Percentiles rank a stretch among this genome's conserved stretches.
Conservation (phyloP, 768 basidiomycete genomes). For the Russula dissimulans region DNA sequence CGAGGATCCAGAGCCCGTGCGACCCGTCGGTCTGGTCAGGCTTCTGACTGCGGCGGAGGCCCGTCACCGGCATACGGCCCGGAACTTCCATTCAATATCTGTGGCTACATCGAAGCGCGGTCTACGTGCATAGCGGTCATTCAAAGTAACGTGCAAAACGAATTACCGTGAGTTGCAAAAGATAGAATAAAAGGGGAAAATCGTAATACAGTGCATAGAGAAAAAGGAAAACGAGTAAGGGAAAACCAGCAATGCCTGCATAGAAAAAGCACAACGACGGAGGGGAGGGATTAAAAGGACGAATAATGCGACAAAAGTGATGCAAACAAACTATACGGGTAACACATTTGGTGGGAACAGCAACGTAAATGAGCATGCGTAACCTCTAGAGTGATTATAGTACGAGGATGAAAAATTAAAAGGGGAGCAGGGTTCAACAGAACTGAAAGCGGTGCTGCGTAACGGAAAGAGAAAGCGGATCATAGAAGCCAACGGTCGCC, state of each 20-base stretch:
- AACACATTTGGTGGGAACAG: conserved; percentile 17
- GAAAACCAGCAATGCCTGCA: conserved; percentile 12
- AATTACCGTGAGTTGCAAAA: conserved; percentile 9
- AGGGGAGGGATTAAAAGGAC: conserved; percentile 4
- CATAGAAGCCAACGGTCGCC: conserved; percentile 13
- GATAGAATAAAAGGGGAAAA: not conserved
- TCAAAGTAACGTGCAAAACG: conserved; percentile 4
- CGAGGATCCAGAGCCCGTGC: too few relatives aligned
- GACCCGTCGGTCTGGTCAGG: too few relatives aligned
- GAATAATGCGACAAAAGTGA: conserved; percentile 15
- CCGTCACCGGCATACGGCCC: conserved; percentile 6
- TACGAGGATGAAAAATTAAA: conserved; percentile 8
- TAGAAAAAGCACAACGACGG: conserved; percentile 5
- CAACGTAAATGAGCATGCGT: conserved; percentile 12
- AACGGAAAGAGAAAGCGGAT: conserved; percentile 1
- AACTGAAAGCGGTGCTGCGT: conserved; percentile 3
- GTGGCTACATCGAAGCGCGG: not conserved
- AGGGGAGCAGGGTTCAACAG: conserved; percentile 5
- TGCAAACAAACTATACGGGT: conserved; percentile 16
- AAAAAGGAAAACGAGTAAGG: not conserved
- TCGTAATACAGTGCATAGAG: conserved; percentile 14
- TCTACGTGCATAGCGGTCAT: not conserved
- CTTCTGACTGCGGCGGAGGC: too few relatives aligned
- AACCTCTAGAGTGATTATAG: conserved; percentile 4
- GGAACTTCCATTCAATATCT: not conserved